phyloP scores from a whole-genome alignment of 2,329 filamentous ascomycete species.

The Phoma sp. region DNA sequence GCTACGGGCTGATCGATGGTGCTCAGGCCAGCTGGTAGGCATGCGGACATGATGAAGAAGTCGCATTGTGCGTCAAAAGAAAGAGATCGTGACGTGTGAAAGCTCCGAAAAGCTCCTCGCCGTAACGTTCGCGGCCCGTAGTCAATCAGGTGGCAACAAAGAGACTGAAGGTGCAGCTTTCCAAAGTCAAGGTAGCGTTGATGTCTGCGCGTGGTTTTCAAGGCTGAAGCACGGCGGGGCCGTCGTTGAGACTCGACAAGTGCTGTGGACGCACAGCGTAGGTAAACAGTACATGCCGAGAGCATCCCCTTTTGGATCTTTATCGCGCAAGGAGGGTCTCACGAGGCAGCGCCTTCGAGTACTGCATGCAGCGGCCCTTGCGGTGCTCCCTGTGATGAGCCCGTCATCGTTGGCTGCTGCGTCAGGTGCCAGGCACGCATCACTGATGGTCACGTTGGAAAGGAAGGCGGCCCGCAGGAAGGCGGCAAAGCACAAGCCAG shows the following conservation, averaged over 20 bases:
- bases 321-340: slow-evolving; percentile 26
- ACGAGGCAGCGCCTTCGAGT: slow-evolving; percentile 26
- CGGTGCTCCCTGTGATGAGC: slow-evolving; percentile 20
- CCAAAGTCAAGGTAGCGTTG: slow-evolving; percentile 3
- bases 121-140: slow-evolving; percentile 12
- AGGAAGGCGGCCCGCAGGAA: slow-evolving; percentile 41
- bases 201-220: slow-evolving; percentile 33
- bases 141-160: slow-evolving; percentile 8
- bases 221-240: slow-evolving; percentile 36
- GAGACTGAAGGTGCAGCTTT: slow-evolving; percentile 6
- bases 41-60: slow-evolving; percentile 1
- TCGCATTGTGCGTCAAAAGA: slow-evolving; percentile 11
- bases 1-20: slow-evolving; percentile 35
- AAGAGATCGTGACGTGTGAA: slow-evolving; percentile 10
- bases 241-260: background rate
- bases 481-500: slow-evolving; percentile 27
- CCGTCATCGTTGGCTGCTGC: slow-evolving; percentile 7
- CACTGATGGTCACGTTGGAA: slow-evolving; percentile 20
- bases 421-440: slow-evolving; percentile 31
- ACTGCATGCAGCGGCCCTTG: slow-evolving; percentile 22
- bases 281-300: slow-evolving; percentile 16
- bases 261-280: slow-evolving; percentile 20
- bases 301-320: slow-evolving; percentile 20
- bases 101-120: slow-evolving; percentile 9
- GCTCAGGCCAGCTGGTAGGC: background rate